Conservation (phyloP, 176 grass and related monocot species). For the Zea luxurians region DNA sequence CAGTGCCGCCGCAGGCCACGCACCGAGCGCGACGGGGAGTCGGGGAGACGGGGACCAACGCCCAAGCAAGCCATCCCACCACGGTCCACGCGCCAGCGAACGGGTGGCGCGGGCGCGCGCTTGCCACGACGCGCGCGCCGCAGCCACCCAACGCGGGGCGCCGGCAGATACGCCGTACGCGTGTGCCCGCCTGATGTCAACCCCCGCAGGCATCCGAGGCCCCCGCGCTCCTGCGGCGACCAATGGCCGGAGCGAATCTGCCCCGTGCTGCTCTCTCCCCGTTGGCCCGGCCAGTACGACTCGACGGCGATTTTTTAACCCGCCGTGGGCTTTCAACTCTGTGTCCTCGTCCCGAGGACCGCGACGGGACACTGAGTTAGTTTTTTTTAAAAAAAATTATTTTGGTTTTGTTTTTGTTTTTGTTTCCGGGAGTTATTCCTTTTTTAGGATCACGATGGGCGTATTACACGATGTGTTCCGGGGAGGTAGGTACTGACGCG, state of each 20-base stretch:
- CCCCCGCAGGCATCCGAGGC: neutral
- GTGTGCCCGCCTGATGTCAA: constrained; percentile 30
- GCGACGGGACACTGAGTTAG: neutral
- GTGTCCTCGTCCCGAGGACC: neutral
- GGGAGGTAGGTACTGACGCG: too few relatives aligned
- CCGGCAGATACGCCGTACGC: neutral
- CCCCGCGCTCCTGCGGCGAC: neutral
- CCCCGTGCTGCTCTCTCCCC: neutral
- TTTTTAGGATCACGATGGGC: neutral
- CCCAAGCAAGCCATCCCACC: neutral
- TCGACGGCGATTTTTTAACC: neutral
- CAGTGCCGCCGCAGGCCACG: neutral
- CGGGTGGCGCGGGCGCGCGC: constrained; percentile 12
- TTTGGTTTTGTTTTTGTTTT: neutral
- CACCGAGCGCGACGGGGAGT: neutral
- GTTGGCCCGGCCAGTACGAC: neutral
- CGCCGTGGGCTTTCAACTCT: neutral
- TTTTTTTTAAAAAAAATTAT: neutral
- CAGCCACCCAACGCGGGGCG: constrained; percentile 44
- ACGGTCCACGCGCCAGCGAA: neutral
- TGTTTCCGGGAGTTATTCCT: too few relatives aligned
- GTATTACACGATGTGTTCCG: neutral
- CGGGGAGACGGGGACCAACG: neutral
- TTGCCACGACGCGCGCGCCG: constrained; percentile 23
- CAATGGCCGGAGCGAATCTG: neutral